A percentile compares a stretch with the other conserved stretches of the same genome.
These are phyloP conservation scores for Sugiyamaella novakii DNA, from an alignment of 1,139 yeast species.

Conservation along the genomic window DNA sequence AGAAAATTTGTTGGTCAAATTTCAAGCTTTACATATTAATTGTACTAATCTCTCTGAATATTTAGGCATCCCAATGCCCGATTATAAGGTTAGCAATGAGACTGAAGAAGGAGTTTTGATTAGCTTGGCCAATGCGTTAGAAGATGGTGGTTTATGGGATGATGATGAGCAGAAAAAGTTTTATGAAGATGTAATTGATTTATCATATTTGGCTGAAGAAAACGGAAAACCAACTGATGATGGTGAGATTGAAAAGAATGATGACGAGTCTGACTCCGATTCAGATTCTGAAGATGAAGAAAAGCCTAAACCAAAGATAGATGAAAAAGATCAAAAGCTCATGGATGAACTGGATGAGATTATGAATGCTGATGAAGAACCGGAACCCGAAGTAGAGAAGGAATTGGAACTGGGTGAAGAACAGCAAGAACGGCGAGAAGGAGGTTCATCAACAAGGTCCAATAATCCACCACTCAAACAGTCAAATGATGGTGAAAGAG, in stretches of 20 bases:
- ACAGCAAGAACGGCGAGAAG: not conserved
- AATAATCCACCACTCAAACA: too few relatives aligned
- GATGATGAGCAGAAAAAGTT: constrained; percentile 63
- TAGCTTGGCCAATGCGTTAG: constrained; percentile 33
- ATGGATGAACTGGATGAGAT: constrained; percentile 18
- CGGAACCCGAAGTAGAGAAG: too few relatives aligned
- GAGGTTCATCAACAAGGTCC: too few relatives aligned
- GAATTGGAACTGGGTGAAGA: too few relatives aligned
- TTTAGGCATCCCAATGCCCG: constrained; percentile 45
- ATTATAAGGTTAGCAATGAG: constrained; percentile 33
- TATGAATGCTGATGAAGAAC: constrained; percentile 9
- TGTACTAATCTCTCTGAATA: constrained; percentile 52
- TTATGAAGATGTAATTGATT: constrained; percentile 53
- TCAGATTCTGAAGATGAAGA: constrained; percentile 39
- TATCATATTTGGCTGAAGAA: constrained; percentile 31
- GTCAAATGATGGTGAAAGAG: constrained; percentile 24
- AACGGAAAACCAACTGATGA: constrained; percentile 18
- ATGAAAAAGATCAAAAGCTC: constrained; percentile 13
- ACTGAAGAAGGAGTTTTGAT: constrained; percentile 35
- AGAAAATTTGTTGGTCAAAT: constrained; percentile 45
- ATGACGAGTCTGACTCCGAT: constrained; percentile 28
- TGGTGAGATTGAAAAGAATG: constrained; percentile 21
- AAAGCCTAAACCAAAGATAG: constrained; percentile 22
- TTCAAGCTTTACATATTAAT: constrained; percentile 51
- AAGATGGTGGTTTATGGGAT: constrained; percentile 56